Conservation (phyloP, 139 green algal species). For the Chlamydomonas applanata region DNA sequence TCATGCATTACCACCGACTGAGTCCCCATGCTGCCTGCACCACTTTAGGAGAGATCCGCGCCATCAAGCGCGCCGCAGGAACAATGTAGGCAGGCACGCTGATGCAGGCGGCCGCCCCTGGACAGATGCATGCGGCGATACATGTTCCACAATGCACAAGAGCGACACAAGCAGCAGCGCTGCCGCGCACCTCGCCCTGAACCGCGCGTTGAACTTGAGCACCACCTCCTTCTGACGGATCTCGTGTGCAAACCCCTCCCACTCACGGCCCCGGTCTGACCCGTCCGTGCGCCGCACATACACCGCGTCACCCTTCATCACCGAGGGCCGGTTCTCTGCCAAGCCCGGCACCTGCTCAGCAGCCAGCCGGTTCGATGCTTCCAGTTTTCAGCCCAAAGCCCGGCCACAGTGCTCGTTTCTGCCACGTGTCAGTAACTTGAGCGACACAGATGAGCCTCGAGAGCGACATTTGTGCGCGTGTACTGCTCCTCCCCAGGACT, state of each 20-base stretch:
- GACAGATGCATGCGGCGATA: not conserved
- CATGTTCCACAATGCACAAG: not conserved
- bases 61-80: too few species aligned
- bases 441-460: too few species aligned
- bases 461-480: too few species aligned
- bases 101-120: not conserved
- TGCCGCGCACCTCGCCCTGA: too few species aligned
- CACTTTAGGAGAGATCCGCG: too few species aligned
- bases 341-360: conserved; percentile 43
- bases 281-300: conserved; percentile 14
- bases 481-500: too few species aligned
- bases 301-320: conserved; percentile 43
- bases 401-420: not conserved
- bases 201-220: conserved; percentile 24
- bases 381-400: too few species aligned
- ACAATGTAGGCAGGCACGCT: too few species aligned
- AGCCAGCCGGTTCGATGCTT: too few species aligned
- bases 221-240: conserved; percentile 30
- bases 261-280: conserved; percentile 19
- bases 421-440: not conserved
- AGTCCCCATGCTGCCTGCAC: too few species aligned
- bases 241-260: conserved; percentile 35
- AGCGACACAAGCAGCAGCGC: too few species aligned
- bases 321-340: conserved; percentile 45
- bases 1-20: too few species aligned